Percentiles rank a stretch among this genome's conserved stretches.
Evolutionary conservation across 1,284 basidiomycete species (phyloP).

Genomic region (Neolentinus lepideus): DNA sequence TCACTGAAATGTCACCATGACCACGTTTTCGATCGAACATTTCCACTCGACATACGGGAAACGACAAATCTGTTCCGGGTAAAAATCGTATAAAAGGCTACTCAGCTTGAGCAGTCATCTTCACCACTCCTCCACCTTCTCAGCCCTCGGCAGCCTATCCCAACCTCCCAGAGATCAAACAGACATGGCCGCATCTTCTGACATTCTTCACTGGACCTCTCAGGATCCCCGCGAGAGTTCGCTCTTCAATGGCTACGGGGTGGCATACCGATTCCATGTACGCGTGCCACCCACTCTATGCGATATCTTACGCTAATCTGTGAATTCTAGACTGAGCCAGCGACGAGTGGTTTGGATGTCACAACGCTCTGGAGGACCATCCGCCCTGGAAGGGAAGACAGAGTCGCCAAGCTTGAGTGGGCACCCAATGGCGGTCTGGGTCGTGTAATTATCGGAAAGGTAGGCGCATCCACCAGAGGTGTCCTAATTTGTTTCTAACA

Average conservation of each 20-base stretch:
- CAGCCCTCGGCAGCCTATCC: slow-evolving; percentile 17
- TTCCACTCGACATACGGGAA: slow-evolving; percentile 38
- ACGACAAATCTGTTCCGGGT: slow-evolving; percentile 29
- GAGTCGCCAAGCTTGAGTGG: slow-evolving; percentile 82
- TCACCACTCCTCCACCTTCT: slow-evolving; percentile 4
- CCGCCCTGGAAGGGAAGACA: slow-evolving; percentile 74
- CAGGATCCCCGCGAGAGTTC: slow-evolving; percentile 76
- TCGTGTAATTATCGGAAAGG: slow-evolving; percentile 77
- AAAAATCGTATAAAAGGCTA: slow-evolving; percentile 26
- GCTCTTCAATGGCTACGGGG: slow-evolving; percentile 73
- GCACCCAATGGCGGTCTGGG: slow-evolving; percentile 70
- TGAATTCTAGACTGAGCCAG: slow-evolving; percentile 49
- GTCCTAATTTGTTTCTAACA: slow-evolving; percentile 4
- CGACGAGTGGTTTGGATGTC: slow-evolving; percentile 53
- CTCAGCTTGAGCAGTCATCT: slow-evolving; percentile 4
- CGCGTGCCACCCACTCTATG: slow-evolving; percentile 7
- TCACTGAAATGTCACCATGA: slow-evolving; percentile 61
- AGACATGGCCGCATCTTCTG: slow-evolving; percentile 52
- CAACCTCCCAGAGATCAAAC: slow-evolving; percentile 12
- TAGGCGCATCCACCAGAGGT: slow-evolving; percentile 21
- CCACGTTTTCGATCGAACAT: slow-evolving; percentile 72
- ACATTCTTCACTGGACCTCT: slow-evolving; percentile 79
- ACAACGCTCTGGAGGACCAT: slow-evolving; percentile 73
- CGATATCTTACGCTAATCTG: slow-evolving; percentile 9
- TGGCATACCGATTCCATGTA: slow-evolving; percentile 73